Evolutionary conservation across 768 basidiomycete genomes (phyloP).

Genomic region (Rhodosporidiobolus sp.): DNA sequence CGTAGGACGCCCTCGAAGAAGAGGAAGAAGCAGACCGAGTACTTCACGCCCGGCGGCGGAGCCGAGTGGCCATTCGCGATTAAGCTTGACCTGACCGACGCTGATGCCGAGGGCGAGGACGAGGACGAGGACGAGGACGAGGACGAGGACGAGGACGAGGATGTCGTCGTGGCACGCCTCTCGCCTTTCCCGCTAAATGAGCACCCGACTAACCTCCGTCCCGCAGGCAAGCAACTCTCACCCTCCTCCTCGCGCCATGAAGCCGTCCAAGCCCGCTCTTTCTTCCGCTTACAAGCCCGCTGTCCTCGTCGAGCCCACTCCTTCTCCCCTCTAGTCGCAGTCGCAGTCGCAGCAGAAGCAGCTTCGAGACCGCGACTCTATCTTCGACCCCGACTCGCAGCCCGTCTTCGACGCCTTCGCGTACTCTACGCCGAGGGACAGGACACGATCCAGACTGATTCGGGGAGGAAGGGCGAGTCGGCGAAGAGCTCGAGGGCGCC

Average conservation of each 20-base stretch:
- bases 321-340: neutral
- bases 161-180: neutral
- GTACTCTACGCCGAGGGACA: neutral
- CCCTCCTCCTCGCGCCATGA: neutral
- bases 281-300: neutral
- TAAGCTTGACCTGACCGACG: neutral
- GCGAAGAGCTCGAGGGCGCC: neutral
- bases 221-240: neutral
- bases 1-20: conserved; percentile 11
- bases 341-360: no score
- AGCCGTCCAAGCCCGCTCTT: neutral
- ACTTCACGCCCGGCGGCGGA: conserved; percentile 26
- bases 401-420: no score
- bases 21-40: conserved; percentile 20
- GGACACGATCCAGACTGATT: neutral
- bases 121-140: neutral
- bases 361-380: neutral
- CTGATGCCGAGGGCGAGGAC: neutral
- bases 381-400: conserved; percentile 8
- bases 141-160: neutral
- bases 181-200: no score
- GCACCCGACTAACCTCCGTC: neutral
- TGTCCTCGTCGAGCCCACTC: conserved; percentile 6
- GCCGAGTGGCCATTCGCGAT: neutral
- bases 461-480: neutral